These are phyloP conservation scores for Calonectria montana DNA, from an alignment of 2,329 filamentous ascomycete genomes.

Conservation along the genomic window DNA sequence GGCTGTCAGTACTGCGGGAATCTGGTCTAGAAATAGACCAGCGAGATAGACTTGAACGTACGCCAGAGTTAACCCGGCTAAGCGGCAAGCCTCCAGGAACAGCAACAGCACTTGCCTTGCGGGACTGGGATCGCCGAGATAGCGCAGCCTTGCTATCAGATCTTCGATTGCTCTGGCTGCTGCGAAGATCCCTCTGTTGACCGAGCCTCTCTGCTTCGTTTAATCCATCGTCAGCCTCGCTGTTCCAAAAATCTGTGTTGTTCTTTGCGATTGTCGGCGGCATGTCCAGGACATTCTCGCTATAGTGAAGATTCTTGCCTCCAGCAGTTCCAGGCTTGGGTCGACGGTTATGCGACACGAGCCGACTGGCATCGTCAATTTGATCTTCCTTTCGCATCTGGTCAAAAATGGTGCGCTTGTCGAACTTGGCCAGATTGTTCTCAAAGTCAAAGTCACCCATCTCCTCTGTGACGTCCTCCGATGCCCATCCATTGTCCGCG, in stretches of 20 bases:
- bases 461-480: constrained; percentile 95
- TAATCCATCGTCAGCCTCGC: constrained; percentile 74
- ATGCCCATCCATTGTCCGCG: constrained; percentile 87
- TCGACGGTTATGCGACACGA: constrained; percentile 87
- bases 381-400: constrained; percentile 91
- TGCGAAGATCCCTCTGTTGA: constrained; percentile 62
- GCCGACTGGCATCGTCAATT: constrained; percentile 87
- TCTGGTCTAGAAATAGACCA: constrained; percentile 46
- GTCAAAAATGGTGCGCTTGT: constrained; percentile 91
- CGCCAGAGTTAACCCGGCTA: constrained; percentile 61
- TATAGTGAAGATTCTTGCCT: constrained; percentile 91
- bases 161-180: constrained; percentile 61
- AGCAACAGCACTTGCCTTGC: constrained; percentile 62
- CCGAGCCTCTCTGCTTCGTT: constrained; percentile 60
- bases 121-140: constrained; percentile 64
- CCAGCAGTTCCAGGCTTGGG: constrained; percentile 77
- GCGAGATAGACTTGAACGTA: constrained; percentile 49
- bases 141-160: constrained; percentile 64
- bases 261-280: constrained; percentile 55
- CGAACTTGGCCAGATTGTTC: constrained; percentile 90
- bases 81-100: constrained; percentile 52
- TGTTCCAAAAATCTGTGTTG: constrained; percentile 75
- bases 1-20: constrained; percentile 47
- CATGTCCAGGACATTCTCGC: constrained; percentile 88
- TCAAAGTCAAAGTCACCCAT: constrained; percentile 96